A percentile compares a stretch with the other conserved stretches of the same genome.
Conservation (phyloP, 1,284 basidiomycete genomes). For the Heterobasidion parviporum region DNA sequence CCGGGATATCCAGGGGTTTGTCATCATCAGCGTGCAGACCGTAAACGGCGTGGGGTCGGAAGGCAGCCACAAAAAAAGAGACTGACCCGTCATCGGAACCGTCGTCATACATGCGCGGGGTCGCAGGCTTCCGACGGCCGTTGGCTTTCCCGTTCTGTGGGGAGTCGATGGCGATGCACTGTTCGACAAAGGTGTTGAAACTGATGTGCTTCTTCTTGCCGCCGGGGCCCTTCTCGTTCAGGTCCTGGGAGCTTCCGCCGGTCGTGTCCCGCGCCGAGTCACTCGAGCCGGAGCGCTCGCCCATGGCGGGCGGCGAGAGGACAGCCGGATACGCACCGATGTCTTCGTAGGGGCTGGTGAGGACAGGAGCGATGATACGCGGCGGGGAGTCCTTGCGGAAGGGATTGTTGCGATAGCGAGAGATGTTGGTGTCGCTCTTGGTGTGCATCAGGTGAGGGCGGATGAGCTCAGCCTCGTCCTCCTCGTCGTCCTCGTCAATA, state of each 20-base stretch:
- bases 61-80: conserved; percentile 1
- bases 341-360: conserved; percentile 6
- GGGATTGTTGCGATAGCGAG: conserved; percentile 36
- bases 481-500: conserved; percentile 22
- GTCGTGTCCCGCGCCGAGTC: conserved; percentile 21
- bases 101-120: conserved; percentile 18
- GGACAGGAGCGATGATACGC: conserved; percentile 31
- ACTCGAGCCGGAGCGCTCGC: conserved; percentile 15
- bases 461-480: conserved; percentile 19
- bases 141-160: conserved; percentile 27
- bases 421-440: conserved; percentile 78
- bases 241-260: conserved; percentile 25
- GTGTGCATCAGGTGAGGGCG: conserved; percentile 67
- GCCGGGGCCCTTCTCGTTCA: conserved; percentile 22
- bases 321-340: background rate
- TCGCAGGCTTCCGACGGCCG: conserved; percentile 11
- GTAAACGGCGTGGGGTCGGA: background rate
- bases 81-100: conserved; percentile 59
- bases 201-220: conserved; percentile 79
- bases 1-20: background rate
- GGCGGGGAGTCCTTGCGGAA: conserved; percentile 65
- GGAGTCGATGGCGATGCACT: conserved; percentile 86
- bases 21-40: conserved; percentile 7
- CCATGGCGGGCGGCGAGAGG: conserved; percentile 5
- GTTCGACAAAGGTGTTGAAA: conserved; percentile 98